A percentile compares a stretch with the other conserved stretches of the same genome.
Conservation (phyloP, 1,284 basidiomycete genomes). For the Agroathelia rolfsii region DNA sequence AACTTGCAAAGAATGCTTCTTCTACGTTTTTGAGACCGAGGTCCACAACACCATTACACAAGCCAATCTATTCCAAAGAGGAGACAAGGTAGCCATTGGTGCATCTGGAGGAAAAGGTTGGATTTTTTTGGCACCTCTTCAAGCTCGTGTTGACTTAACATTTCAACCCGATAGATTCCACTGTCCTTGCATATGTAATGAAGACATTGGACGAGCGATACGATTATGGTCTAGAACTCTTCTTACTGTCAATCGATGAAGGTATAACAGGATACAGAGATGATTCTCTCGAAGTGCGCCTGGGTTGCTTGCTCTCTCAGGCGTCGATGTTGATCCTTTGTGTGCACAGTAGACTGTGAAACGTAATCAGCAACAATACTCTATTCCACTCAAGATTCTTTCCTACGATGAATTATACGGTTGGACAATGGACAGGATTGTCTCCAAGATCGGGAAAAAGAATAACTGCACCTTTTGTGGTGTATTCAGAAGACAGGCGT, state of each 20-base stretch:
- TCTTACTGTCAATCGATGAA: constrained; percentile 95
- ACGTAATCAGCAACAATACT: constrained; percentile 92
- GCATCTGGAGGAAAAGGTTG: constrained; percentile 96
- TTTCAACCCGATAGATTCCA: constrained; percentile 64
- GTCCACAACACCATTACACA: constrained; percentile 91
- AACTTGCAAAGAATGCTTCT: constrained; percentile 94
- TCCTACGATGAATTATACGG: constrained; percentile 96
- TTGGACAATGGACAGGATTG: constrained; percentile 99
- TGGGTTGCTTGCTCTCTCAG: neutral
- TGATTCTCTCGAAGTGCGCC: constrained; percentile 83
- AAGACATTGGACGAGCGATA: constrained; percentile 92
- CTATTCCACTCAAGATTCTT: constrained; percentile 91
- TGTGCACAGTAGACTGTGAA: constrained; percentile 77
- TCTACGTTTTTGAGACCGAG: constrained; percentile 95
- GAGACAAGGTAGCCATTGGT: constrained; percentile 93
- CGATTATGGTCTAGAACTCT: constrained; percentile 85
- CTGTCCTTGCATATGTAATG: constrained; percentile 95
- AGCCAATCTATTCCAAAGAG: constrained; percentile 77
- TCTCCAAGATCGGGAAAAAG: constrained; percentile 89
- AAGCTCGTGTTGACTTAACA: constrained; percentile 3
- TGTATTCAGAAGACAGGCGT: constrained; percentile 91
- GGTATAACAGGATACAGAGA: constrained; percentile 98
- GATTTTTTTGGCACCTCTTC: constrained; percentile 10
- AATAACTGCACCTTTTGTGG: constrained; percentile 99
- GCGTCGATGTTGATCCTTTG: neutral